These are phyloP conservation scores for Cercophora sp. DNA, from an alignment of 495 filamentous ascomycete species.

Conservation along the genomic window DNA sequence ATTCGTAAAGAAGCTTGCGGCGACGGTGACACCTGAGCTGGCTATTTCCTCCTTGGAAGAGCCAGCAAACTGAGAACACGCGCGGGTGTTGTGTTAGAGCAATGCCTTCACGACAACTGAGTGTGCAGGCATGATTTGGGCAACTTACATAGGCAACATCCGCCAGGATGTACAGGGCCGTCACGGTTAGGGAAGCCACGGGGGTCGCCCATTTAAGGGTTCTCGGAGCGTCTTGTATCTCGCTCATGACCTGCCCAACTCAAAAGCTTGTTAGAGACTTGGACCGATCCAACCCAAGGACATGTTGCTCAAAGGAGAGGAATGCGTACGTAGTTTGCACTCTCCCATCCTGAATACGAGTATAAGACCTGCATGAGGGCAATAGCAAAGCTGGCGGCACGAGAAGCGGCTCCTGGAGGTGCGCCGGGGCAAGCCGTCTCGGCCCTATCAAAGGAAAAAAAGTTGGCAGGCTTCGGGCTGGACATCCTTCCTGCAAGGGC, in stretches of 20 bases:
- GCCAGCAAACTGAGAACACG: too few species aligned
- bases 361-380: not conserved
- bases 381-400: not conserved
- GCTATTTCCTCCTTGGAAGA: not conserved
- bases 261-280: too few species aligned
- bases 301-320: too few species aligned
- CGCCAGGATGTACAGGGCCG: not conserved
- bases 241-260: slow-evolving; percentile 7
- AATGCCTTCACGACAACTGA: too few species aligned
- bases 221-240: slow-evolving; percentile 1
- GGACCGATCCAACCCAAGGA: too few species aligned
- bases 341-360: not conserved
- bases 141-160: not conserved
- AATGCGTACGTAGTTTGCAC: slow-evolving; percentile 1
- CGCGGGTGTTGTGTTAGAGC: too few species aligned
- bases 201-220: slow-evolving; percentile 3
- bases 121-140: too few species aligned
- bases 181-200: not conserved
- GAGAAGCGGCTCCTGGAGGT: not conserved
- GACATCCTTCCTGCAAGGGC: not conserved
- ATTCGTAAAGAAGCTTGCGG: not conserved
- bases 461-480: not conserved
- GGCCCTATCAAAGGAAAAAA: not conserved
- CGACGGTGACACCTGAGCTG: not conserved
- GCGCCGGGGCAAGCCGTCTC: not conserved